phyloP scores from a whole-genome alignment of 345 rosid genomes.

The Ailanthus altissimus region DNA sequence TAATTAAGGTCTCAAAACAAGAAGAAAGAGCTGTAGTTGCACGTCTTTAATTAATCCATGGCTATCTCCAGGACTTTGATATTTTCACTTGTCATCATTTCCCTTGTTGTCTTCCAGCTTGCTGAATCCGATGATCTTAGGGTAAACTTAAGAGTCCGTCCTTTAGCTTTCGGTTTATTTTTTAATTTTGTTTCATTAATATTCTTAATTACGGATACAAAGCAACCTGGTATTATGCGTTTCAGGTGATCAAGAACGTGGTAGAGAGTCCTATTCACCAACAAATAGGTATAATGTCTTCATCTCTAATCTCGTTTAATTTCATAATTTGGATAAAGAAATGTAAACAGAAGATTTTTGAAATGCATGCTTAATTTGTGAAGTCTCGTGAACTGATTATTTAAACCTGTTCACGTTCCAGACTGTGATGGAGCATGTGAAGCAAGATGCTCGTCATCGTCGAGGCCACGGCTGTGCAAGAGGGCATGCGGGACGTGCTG shows the following conservation, averaged over 20 bases:
- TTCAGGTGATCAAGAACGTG: background rate
- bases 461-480: conserved; percentile 30
- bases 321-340: too few relatives aligned
- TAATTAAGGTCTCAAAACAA: background rate
- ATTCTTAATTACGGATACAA: background rate
- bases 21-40: background rate
- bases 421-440: conserved; percentile 26
- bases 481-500: conserved; percentile 39
- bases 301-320: background rate
- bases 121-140: background rate
- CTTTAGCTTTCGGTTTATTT: background rate
- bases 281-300: background rate
- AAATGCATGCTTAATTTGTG: background rate
- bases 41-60: background rate
- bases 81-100: conserved; percentile 5
- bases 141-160: background rate
- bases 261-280: background rate
- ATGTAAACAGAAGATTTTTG: too few relatives aligned
- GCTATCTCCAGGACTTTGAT: conserved; percentile 12
- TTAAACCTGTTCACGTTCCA: background rate
- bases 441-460: conserved; percentile 26
- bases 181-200: background rate
- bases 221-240: background rate
- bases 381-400: too few relatives aligned
- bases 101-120: background rate